Conservation (phyloP, 2,329 filamentous ascomycete genomes). For the Dothideomycetes sp. region DNA sequence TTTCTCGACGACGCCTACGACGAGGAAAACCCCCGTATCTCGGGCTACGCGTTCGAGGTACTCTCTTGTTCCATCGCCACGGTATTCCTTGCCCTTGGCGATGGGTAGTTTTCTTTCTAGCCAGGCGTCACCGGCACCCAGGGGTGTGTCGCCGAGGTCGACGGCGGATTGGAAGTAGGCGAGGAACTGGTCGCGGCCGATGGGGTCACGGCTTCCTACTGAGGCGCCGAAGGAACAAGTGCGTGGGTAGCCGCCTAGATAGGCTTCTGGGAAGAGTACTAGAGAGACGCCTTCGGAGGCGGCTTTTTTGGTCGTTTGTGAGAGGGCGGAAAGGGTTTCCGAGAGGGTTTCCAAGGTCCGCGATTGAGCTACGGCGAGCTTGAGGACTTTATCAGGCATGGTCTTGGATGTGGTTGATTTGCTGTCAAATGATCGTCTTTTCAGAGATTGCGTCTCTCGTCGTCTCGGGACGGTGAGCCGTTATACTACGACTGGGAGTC, state of each 20-base stretch:
- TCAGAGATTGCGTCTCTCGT: too few relatives aligned
- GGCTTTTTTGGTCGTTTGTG: slow-evolving; percentile 55
- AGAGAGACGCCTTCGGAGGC: slow-evolving; percentile 53
- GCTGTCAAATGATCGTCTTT: too few relatives aligned
- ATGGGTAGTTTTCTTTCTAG: slow-evolving; percentile 50
- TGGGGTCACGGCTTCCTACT: slow-evolving; percentile 58
- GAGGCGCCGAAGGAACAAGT: slow-evolving; percentile 67
- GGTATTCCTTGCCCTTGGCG: slow-evolving; percentile 36
- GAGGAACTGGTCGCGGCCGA: slow-evolving; percentile 73
- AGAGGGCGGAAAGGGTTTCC: slow-evolving; percentile 58
- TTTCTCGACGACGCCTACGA: slow-evolving; percentile 70
- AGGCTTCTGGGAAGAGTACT: slow-evolving; percentile 84
- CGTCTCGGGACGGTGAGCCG: too few relatives aligned
- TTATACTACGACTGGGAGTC: too few relatives aligned
- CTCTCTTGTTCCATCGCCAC: slow-evolving; percentile 72
- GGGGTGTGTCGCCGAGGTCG: slow-evolving; percentile 71
- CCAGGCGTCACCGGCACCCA: slow-evolving; percentile 65
- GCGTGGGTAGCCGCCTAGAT: slow-evolving; percentile 83
- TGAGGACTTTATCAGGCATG: slow-evolving; percentile 36
- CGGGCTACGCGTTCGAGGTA: slow-evolving; percentile 65
- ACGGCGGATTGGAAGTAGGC: slow-evolving; percentile 70
- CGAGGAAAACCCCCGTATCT: slow-evolving; percentile 72
- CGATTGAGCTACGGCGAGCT: slow-evolving; percentile 41
- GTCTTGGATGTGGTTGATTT: too few relatives aligned
- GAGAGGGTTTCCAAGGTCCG: slow-evolving; percentile 39